A percentile compares a stretch with the other conserved stretches of the same genome.
phyloP scores from a whole-genome alignment of 331 rosid genomes.

The Cucumis variabilis region DNA sequence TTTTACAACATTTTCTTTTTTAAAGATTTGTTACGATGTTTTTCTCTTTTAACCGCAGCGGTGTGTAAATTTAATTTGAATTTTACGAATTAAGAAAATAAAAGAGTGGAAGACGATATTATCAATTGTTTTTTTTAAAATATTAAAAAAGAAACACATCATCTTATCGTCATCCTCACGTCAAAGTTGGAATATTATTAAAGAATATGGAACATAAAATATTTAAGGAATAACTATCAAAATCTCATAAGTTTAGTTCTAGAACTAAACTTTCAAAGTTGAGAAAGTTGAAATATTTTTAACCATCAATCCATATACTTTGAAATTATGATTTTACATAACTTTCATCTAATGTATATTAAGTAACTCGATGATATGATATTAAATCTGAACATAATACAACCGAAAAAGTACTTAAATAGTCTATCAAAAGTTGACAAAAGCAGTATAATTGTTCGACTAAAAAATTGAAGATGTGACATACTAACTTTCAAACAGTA shows the following conservation, averaged over 20 bases:
- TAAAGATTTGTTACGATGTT: neutral
- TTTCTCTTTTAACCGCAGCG: neutral
- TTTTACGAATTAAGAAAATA: neutral
- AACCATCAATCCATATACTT: neutral
- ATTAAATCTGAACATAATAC: neutral
- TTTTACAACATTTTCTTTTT: neutral
- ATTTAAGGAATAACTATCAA: neutral
- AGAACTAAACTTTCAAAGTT: neutral
- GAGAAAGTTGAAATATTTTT: too few species aligned
- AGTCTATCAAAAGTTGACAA: too few species aligned
- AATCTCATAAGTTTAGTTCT: neutral
- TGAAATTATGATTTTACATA: neutral
- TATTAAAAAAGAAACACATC: neutral
- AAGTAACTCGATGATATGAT: neutral
- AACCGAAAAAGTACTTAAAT: too few species aligned
- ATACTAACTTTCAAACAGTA: too few species aligned
- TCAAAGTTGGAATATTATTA: neutral
- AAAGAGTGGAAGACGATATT: neutral
- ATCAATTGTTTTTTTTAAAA: neutral
- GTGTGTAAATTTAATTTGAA: too few species aligned
- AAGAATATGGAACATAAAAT: neutral
- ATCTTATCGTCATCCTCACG: neutral
- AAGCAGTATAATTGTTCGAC: too few species aligned
- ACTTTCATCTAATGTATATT: neutral
- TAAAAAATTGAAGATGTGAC: too few species aligned